Evolutionary conservation across 2,329 filamentous ascomycete genomes (phyloP).

Genomic region (Exophiala sp.): DNA sequence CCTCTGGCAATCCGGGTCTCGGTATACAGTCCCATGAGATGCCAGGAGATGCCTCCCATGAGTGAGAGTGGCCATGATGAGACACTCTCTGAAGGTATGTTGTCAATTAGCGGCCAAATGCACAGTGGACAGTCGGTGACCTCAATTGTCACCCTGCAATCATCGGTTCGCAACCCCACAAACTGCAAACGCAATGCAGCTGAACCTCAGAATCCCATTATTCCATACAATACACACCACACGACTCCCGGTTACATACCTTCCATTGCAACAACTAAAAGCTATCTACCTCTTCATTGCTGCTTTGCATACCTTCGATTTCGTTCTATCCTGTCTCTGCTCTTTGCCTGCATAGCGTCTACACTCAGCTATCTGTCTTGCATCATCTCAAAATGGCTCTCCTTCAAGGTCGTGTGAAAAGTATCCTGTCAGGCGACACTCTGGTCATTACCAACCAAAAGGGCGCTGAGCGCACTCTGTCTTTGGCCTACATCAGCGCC

Average conservation of each 20-base stretch:
- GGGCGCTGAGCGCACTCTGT: slow-evolving; percentile 75
- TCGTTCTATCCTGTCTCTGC: background rate
- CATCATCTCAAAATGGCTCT: slow-evolving; percentile 25
- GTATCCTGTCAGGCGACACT: slow-evolving; percentile 88
- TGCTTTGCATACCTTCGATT: too few species aligned
- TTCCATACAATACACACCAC: too few species aligned
- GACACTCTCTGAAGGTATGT: too few species aligned
- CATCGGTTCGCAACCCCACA: too few species aligned
- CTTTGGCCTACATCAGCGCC: slow-evolving; percentile 85
- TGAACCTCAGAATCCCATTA: too few species aligned
- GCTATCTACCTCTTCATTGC: background rate
- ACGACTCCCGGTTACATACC: background rate
- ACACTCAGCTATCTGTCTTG: slow-evolving; percentile 1
- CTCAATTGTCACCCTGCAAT: too few species aligned
- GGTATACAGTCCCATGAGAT: too few species aligned
- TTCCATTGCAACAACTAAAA: background rate
- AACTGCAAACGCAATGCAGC: background rate
- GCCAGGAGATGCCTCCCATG: too few species aligned
- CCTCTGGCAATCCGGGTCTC: too few species aligned
- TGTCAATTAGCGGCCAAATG: too few species aligned
- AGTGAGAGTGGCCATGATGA: too few species aligned
- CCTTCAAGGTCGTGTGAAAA: slow-evolving; percentile 72
- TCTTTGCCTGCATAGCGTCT: slow-evolving; percentile 15
- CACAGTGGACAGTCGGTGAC: too few species aligned
- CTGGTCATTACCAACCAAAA: slow-evolving; percentile 77